phyloP scores from a whole-genome alignment of 2,329 filamentous ascomycete genomes.

The Fusarium sterilihyphosum region DNA sequence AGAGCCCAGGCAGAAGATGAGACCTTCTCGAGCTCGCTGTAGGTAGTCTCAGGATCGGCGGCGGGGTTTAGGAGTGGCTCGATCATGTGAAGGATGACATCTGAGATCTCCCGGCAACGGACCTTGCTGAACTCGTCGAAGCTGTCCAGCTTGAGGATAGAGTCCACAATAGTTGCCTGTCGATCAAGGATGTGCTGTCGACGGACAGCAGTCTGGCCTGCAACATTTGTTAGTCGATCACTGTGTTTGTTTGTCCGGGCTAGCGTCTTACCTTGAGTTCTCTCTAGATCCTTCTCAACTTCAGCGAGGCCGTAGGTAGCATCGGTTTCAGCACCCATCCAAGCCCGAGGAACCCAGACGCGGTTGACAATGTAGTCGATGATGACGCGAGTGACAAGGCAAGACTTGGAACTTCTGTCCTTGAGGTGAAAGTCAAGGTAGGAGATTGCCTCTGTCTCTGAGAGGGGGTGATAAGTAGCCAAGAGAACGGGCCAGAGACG shows the following conservation, averaged over 20 bases:
- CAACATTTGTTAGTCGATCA: conserved; percentile 7
- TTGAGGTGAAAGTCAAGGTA: conserved; percentile 55
- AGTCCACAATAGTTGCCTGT: conserved; percentile 50
- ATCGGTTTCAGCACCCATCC: conserved; percentile 51
- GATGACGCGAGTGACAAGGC: conserved; percentile 55
- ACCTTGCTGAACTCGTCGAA: conserved; percentile 44
- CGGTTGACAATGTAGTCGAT: conserved; percentile 56
- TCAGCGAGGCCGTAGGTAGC: conserved; percentile 49
- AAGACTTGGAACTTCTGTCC: conserved; percentile 53
- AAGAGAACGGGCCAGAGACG: conserved; percentile 51
- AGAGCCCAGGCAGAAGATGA: conserved; percentile 56
- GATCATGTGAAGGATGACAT: conserved; percentile 50
- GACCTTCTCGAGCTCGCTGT: conserved; percentile 55
- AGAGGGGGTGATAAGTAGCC: conserved; percentile 51
- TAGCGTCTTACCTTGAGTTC: conserved; percentile 45
- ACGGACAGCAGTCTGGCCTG: conserved; percentile 48
- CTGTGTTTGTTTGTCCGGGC: no score
- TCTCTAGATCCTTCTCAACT: conserved; percentile 50
- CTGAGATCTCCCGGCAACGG: conserved; percentile 56
- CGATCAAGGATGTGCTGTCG: conserved; percentile 54
- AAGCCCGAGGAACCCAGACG: conserved; percentile 53
- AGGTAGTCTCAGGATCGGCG: conserved; percentile 49
- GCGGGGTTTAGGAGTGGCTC: conserved; percentile 52
- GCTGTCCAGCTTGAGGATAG: conserved; percentile 49
- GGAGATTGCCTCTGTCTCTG: conserved; percentile 51